Evolutionary conservation across 1,139 yeast genomes (phyloP).

Genomic region (Blastobotrys arbuscula): DNA sequence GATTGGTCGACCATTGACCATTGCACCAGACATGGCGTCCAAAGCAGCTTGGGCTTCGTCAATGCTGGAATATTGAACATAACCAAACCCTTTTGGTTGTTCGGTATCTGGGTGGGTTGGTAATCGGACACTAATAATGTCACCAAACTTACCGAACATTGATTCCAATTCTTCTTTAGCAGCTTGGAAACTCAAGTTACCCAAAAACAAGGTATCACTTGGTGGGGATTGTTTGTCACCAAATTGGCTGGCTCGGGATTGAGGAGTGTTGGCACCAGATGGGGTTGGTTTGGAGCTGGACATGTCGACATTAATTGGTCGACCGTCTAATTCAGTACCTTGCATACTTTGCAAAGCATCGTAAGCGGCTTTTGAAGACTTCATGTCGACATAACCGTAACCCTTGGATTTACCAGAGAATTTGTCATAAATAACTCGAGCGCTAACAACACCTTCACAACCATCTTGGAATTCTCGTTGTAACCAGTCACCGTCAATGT

Average conservation of each 20-base stretch:
- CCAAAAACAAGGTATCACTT: conserved; percentile 91
- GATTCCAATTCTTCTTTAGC: conserved; percentile 71
- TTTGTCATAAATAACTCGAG: conserved; percentile 93
- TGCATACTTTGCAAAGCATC: conserved; percentile 83
- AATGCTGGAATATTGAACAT: conserved; percentile 79
- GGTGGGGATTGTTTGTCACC: conserved; percentile 91
- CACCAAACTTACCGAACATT: conserved; percentile 71
- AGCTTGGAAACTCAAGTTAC: conserved; percentile 89
- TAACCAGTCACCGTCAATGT: conserved; percentile 92
- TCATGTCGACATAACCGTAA: conserved; percentile 96
- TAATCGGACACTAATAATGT: conserved; percentile 79
- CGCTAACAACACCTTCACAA: conserved; percentile 73
- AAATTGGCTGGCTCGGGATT: conserved; percentile 75
- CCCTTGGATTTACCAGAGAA: conserved; percentile 93
- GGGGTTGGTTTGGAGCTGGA: conserved; percentile 72
- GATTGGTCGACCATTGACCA: conserved; percentile 86
- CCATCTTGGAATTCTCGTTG: conserved; percentile 69
- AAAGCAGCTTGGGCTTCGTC: conserved; percentile 91
- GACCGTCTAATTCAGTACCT: conserved; percentile 94
- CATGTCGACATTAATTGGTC: conserved; percentile 90
- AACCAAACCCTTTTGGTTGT: conserved; percentile 98
- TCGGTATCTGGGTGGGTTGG: conserved; percentile 99
- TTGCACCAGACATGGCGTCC: conserved; percentile 82
- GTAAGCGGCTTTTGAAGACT: conserved; percentile 68
- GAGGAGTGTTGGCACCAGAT: conserved; percentile 40